These are phyloP conservation scores for Paulownia fortunei DNA, from an alignment of 257 asterid genomes.

Conservation along the genomic window DNA sequence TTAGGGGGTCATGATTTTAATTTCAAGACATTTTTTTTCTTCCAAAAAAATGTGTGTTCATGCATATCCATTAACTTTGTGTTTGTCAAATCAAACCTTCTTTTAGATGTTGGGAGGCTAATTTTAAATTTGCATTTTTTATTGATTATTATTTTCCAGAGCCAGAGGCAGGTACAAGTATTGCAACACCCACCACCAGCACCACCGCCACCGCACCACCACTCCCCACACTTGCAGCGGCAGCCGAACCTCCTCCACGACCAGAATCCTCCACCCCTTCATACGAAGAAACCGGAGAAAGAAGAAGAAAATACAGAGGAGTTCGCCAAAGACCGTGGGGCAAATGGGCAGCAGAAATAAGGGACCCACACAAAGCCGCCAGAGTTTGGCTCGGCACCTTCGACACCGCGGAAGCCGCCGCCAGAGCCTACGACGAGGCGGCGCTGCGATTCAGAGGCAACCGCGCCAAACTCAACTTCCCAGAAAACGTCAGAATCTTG, in stretches of 20 bases:
- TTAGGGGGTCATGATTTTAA: not conserved
- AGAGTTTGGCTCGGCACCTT: conserved; percentile 93
- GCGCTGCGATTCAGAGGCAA: conserved; percentile 81
- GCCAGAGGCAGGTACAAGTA: conserved; percentile 35
- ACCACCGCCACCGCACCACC: conserved; percentile 32
- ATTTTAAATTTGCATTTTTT: not conserved
- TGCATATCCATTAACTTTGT: conserved; percentile 11
- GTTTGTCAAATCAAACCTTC: not conserved
- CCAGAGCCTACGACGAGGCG: conserved; percentile 87
- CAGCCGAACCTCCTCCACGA: conserved; percentile 4
- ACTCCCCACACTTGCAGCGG: not conserved
- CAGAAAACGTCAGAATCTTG: conserved; percentile 54
- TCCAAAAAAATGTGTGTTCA: not conserved
- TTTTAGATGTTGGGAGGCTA: not conserved
- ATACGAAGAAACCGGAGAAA: conserved; percentile 59
- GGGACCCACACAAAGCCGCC: conserved; percentile 88
- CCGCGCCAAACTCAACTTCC: conserved; percentile 87
- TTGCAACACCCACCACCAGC: conserved; percentile 22
- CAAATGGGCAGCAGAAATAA: conserved; percentile 93
- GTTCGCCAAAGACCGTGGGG: conserved; percentile 94
- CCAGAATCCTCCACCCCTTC: conserved; percentile 36
- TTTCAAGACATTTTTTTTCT: not conserved
- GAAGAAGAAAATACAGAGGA: conserved; percentile 73
- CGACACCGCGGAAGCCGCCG: conserved; percentile 91
- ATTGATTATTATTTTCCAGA: conserved; percentile 33